Base-by-base conservation (phyloP, 164 flowering plant species). In the Cinnamomum micranthum region DNA sequence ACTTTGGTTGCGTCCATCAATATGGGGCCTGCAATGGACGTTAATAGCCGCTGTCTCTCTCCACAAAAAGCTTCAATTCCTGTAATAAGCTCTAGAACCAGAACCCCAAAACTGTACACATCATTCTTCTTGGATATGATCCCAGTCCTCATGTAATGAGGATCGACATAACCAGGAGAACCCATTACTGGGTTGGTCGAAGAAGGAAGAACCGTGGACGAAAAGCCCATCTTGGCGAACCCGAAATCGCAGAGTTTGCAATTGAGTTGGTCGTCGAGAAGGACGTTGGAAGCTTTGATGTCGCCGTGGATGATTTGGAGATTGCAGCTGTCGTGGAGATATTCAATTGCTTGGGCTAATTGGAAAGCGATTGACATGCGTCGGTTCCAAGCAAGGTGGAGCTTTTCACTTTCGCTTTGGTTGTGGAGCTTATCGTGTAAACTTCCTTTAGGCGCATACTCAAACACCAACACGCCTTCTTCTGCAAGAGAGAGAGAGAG, bases 221-320 rank as follows among this genome's bases (percentile, higher is more conserved):
- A 87, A 68, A 87, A 88, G 1, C 94, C 94, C 87, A 85, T 81
- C 28, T 87, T 90, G 0, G 97, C 88, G 2, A 79, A 89, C 59
- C 95, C 97, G 25, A 93, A 90, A 76, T 93, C 97, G 66, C 95
- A 93, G 63, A 93, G 88, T 74, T 87, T 89, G 82, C 86, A 82
- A 33, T 86, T 85, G 58, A 88, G 76, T 2, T 84, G 13, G 3
- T 86, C 80, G 78, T 93, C 95, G 0, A 93, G 82, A n/a, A 93
- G 81, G 7, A 93, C 75, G 79, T 93, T 93, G 2, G 97, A 90
- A 17, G 95, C 50, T 81, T 93, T 93, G 72, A 93, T 83, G 84
- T 93, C 97, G 0, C 92, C 85, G 72, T 93, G 97, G 59, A 93
- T 84, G 27, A 93, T 85, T 51, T 83, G 92, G 13, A 77, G 87